phyloP scores from a whole-genome alignment of 75 land plant species.

The Adiantum capillusveneris region DNA sequence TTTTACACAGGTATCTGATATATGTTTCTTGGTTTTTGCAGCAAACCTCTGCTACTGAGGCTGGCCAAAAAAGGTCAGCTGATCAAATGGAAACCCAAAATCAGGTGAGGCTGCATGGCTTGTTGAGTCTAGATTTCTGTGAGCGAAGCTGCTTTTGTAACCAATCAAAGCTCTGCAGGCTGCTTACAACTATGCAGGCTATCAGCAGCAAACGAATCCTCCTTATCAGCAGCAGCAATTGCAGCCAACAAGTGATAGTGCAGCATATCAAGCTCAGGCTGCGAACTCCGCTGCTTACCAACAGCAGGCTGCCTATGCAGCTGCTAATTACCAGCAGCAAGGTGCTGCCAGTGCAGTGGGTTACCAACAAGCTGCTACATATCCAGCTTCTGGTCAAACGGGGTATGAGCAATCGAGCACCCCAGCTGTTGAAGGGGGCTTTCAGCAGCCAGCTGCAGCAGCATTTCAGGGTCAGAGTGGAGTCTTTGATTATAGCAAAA shows the following conservation, averaged over 20 bases:
- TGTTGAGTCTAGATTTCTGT: not conserved
- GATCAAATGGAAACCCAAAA: conserved; percentile 7
- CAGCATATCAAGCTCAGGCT: not conserved
- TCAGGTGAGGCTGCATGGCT: not conserved
- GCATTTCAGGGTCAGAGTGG: not conserved
- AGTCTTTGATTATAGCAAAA: conserved; percentile 5
- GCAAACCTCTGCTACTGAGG: conserved; percentile 6
- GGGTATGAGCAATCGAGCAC: not conserved
- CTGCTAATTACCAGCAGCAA: conserved; percentile 2
- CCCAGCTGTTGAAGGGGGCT: not conserved
- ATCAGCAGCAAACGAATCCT: not conserved
- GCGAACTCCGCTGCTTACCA: conserved; percentile 1
- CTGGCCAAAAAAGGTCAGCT: conserved; percentile 10
- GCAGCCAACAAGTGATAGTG: not conserved
- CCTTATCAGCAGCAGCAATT: not conserved
- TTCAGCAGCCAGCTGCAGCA: conserved; percentile 1
- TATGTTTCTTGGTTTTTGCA: no score
- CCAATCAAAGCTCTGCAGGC: conserved; percentile 2
- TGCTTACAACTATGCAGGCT: not conserved
- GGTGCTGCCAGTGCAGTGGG: not conserved
- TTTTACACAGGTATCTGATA: no score
- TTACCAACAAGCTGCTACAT: not conserved
- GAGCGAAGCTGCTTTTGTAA: not conserved
- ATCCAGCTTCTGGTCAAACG: not conserved
- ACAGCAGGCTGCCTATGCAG: not conserved